phyloP scores from a whole-genome alignment of 176 grass and related monocot species.

The Leersia perrieri region DNA sequence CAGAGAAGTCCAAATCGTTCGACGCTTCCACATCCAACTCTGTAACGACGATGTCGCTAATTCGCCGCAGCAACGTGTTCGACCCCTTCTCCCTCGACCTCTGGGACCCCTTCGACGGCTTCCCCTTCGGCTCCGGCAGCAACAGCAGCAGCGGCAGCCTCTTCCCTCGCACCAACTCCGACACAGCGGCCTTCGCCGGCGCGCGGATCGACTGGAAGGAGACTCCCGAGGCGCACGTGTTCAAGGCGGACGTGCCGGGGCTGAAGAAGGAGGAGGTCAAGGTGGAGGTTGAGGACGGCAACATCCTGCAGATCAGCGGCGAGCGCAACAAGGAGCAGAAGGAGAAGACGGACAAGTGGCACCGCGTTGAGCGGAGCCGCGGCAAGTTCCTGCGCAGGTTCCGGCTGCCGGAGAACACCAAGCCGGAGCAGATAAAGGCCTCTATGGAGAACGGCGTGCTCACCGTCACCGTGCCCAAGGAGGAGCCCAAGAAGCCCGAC shows the following conservation, averaged over 20 bases:
- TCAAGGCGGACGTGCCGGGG: conserved; percentile 28
- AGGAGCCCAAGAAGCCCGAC: conserved; percentile 18
- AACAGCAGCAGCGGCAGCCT: not conserved
- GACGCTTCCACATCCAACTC: not conserved
- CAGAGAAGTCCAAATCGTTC: too few species aligned
- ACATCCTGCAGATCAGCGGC: conserved; percentile 27
- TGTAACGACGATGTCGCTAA: not conserved
- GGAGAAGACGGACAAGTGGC: conserved; percentile 21
- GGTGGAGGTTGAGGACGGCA: conserved; percentile 31
- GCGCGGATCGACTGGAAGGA: conserved; percentile 31
- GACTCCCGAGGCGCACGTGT: conserved; percentile 20
- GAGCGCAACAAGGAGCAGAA: conserved; percentile 27
- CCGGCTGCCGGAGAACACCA: conserved; percentile 29
- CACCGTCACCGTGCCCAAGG: conserved; percentile 37
- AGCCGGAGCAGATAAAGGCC: conserved; percentile 28
- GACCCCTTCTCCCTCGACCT: conserved; percentile 39
- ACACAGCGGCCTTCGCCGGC: not conserved
- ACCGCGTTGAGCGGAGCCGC: conserved; percentile 32
- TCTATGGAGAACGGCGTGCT: conserved; percentile 37
- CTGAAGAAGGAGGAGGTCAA: conserved; percentile 32
- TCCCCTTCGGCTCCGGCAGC: conserved; percentile 9
- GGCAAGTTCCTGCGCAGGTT: conserved; percentile 23
- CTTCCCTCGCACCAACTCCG: not conserved
- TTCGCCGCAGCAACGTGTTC: conserved; percentile 29
- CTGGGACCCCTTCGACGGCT: conserved; percentile 16